These are phyloP conservation scores for Aspergillus pseudoterreus DNA, from an alignment of 2,329 filamentous ascomycete species.

Conservation along the genomic window DNA sequence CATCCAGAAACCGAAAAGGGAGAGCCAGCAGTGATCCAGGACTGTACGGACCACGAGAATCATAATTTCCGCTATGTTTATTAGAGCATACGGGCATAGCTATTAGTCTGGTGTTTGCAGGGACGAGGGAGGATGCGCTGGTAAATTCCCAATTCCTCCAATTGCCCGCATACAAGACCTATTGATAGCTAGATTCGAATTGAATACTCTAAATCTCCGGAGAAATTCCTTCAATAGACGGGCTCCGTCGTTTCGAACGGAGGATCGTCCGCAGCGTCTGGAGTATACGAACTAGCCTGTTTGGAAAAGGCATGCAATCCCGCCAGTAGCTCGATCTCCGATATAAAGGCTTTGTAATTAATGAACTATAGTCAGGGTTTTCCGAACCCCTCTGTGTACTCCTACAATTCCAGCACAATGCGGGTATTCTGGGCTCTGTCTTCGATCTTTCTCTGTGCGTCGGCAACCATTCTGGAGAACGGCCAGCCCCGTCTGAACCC, in stretches of 20 bases:
- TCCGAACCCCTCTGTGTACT: background rate
- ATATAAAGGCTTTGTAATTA: background rate
- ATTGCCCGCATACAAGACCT: too few relatives aligned
- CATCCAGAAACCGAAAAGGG: background rate
- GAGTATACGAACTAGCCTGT: background rate
- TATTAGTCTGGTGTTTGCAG: too few relatives aligned
- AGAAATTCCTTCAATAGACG: too few relatives aligned
- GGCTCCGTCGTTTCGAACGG: background rate
- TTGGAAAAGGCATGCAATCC: background rate
- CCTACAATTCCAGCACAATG: background rate
- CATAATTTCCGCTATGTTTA: background rate
- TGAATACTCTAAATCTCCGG: too few relatives aligned
- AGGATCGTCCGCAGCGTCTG: background rate
- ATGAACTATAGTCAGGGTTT: background rate
- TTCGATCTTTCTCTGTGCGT: slow-evolving; percentile 5
- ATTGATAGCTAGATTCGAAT: too few relatives aligned
- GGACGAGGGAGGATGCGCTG: too few relatives aligned
- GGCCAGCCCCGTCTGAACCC: slow-evolving; percentile 35
- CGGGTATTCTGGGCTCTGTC: slow-evolving; percentile 10
- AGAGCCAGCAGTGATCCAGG: background rate
- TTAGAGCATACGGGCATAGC: background rate
- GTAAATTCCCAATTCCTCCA: too few relatives aligned
- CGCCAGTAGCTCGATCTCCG: background rate
- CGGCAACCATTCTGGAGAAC: slow-evolving; percentile 41
- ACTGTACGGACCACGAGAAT: background rate